These are phyloP conservation scores for Stagonosporopsis cucurbitacearum DNA, from an alignment of 2,329 filamentous ascomycete genomes.

Conservation along the genomic window DNA sequence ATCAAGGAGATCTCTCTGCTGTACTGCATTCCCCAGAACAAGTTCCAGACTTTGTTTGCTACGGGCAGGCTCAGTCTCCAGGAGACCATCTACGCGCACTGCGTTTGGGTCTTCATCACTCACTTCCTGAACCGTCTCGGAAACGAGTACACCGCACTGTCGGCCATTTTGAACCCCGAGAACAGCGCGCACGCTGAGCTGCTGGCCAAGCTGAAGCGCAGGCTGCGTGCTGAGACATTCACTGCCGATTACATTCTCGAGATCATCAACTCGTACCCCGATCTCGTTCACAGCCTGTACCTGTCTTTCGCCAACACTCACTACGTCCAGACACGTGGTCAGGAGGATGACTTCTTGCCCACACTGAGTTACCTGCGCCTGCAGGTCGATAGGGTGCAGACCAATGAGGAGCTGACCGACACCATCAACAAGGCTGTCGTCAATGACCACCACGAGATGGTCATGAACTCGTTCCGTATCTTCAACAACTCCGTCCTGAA, in stretches of 20 bases:
- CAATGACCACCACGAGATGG: constrained; percentile 97
- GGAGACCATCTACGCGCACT: constrained; percentile 96
- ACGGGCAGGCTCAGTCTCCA: constrained; percentile 87
- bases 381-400: constrained; percentile 66
- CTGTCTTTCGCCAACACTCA: constrained; percentile 90
- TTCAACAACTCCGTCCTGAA: constrained; percentile 95
- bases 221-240: constrained; percentile 94
- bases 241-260: constrained; percentile 98
- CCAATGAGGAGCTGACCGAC: constrained; percentile 46
- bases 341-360: constrained; percentile 72
- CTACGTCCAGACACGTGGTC: constrained; percentile 70
- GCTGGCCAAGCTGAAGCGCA: constrained; percentile 91
- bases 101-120: constrained; percentile 95
- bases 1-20: constrained; percentile 97
- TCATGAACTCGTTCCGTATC: constrained; percentile 94
- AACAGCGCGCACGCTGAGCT: constrained; percentile 88
- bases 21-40: constrained; percentile 98
- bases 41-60: constrained; percentile 89
- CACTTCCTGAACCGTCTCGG: constrained; percentile 96
- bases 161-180: constrained; percentile 77
- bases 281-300: constrained; percentile 85
- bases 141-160: constrained; percentile 87
- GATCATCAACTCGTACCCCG: constrained; percentile 91
- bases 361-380: constrained; percentile 72
- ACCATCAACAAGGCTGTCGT: constrained; percentile 50